Percentiles rank a stretch among this genome's conserved stretches.
Evolutionary conservation across 2,329 filamentous ascomycete species (phyloP).

Genomic region (Calonectria pseudoturangicola): DNA sequence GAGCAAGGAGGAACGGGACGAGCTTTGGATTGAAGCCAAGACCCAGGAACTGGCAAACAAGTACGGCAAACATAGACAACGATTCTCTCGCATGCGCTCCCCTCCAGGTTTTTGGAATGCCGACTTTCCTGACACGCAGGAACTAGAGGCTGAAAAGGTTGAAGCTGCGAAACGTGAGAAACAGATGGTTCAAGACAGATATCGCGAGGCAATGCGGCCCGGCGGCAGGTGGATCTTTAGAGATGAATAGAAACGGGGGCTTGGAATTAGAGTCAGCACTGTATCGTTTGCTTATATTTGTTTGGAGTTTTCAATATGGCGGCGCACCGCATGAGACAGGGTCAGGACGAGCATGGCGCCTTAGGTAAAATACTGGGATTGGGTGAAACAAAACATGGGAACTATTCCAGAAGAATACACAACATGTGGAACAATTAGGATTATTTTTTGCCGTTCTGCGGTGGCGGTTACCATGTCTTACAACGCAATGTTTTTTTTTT

Average conservation of each 20-base stretch:
- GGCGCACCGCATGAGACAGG: slow-evolving; percentile 2
- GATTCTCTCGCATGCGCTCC: slow-evolving; percentile 81
- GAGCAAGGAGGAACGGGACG: slow-evolving; percentile 75
- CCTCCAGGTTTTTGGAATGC: slow-evolving; percentile 94
- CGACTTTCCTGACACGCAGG: slow-evolving; percentile 93
- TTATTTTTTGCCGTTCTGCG: background rate
- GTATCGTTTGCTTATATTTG: background rate
- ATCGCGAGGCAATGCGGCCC: slow-evolving; percentile 86
- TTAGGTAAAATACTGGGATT: background rate
- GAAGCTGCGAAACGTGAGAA: slow-evolving; percentile 79
- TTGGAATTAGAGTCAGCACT: slow-evolving; percentile 6
- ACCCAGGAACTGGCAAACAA: slow-evolving; percentile 83
- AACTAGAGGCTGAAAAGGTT: slow-evolving; percentile 78
- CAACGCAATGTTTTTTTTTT: background rate
- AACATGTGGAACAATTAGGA: background rate
- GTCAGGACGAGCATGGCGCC: slow-evolving; percentile 3
- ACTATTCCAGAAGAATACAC: slow-evolving; percentile 17
- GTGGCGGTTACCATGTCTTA: background rate
- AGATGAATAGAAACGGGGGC: slow-evolving; percentile 76
- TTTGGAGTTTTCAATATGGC: background rate
- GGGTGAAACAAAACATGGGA: slow-evolving; percentile 2
- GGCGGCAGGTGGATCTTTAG: slow-evolving; percentile 87
- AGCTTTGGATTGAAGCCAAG: slow-evolving; percentile 84
- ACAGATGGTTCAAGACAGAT: slow-evolving; percentile 81
- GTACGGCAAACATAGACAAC: slow-evolving; percentile 85